Conservation (phyloP, 2,329 filamentous ascomycete species). For the Parastagonospora nodorum region DNA sequence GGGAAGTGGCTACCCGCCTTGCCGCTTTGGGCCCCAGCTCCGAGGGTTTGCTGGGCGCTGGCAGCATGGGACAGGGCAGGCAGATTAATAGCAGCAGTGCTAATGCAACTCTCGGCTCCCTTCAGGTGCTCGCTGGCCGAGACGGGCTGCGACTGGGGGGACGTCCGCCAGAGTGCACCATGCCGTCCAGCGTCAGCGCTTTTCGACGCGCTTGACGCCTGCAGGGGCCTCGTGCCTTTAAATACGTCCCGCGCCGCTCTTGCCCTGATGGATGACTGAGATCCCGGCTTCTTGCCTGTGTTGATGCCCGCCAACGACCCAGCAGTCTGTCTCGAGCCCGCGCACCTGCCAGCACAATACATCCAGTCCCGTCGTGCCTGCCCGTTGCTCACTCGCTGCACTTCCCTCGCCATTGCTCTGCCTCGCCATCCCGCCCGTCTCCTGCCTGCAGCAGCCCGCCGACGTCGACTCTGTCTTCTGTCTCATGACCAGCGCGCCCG, state of each 20-base stretch:
- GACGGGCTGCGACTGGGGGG: constrained; percentile 13
- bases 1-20: constrained; percentile 20
- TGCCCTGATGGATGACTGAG: constrained; percentile 24
- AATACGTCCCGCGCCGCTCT: constrained; percentile 31
- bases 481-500: constrained; percentile 24
- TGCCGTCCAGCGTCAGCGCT: constrained; percentile 17
- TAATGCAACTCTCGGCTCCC: constrained; percentile 4
- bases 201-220: constrained; percentile 19
- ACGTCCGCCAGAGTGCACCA: no score
- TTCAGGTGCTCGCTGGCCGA: constrained; percentile 14
- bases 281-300: constrained; percentile 22
- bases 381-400: constrained; percentile 8
- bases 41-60: constrained; percentile 15
- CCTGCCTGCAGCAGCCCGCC: constrained; percentile 5
- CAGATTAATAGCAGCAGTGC: constrained; percentile 26
- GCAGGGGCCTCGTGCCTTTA: constrained; percentile 32
- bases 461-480: constrained; percentile 7
- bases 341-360: constrained; percentile 3
- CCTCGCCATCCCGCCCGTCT: not conserved
- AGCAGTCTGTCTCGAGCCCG: constrained; percentile 22
- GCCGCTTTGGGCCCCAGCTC: constrained; percentile 17
- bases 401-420: not conserved
- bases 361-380: not conserved
- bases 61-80: constrained; percentile 21
- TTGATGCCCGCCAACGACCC: constrained; percentile 16